Conservation (phyloP, 176 grass and related monocot species). For the Rhipidocladum racemiflorum region DNA sequence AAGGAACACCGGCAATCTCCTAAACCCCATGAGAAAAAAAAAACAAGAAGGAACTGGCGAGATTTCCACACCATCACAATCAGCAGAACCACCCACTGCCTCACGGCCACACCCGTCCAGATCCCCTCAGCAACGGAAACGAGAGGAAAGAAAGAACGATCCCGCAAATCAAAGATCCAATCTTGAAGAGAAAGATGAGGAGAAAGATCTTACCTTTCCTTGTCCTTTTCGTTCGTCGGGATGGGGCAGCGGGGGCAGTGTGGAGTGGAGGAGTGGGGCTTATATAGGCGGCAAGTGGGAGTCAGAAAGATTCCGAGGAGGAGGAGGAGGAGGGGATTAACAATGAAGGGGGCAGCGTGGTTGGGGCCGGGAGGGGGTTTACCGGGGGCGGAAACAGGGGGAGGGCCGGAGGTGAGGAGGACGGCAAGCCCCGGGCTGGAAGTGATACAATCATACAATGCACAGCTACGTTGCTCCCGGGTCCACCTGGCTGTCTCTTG, state of each 20-base stretch:
- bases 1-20: not conserved
- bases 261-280: not conserved
- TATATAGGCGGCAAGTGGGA: slow-evolving; percentile 20
- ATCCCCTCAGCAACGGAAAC: not conserved
- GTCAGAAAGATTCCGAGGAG: slow-evolving; percentile 24
- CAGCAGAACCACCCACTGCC: not conserved
- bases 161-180: not conserved
- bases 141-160: not conserved
- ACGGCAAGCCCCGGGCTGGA: no score
- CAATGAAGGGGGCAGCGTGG: not conserved
- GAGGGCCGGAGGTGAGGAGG: not conserved
- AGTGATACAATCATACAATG: no score
- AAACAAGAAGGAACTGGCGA: no score
- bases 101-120: not conserved
- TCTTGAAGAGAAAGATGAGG: not conserved
- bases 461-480: no score
- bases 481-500: not conserved
- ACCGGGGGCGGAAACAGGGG: slow-evolving; percentile 50
- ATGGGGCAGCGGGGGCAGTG: not conserved
- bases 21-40: not conserved
- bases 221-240: not conserved
- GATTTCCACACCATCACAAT: not conserved
- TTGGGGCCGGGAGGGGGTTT: not conserved
- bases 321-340: not conserved
- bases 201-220: not conserved